Base-by-base conservation (phyloP, 139 green algal genomes). In the Coelastrella sp. region DNA sequence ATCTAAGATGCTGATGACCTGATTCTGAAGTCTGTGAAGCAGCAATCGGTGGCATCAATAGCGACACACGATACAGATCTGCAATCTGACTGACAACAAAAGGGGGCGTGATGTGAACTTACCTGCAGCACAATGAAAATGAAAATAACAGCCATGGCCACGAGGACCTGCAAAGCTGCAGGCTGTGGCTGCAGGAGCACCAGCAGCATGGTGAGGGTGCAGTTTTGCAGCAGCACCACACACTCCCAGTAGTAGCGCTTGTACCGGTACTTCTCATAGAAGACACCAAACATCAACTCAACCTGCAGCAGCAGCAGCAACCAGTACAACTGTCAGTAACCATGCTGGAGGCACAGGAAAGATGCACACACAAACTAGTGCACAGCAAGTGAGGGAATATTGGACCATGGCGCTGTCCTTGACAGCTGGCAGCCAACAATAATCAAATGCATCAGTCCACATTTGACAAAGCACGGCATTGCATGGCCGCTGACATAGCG, bases 191-290 rank as follows among this genome's bases (percentile, higher is more conserved):
- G 78, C 22, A 84, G 19, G 20, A 84, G 17, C 78, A 84, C 78
- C 78, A 70, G 65, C 81, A 87, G 81, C 81, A 87, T 49, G 7
- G 81, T 75, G 22, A 87, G 25, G n/a, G 49, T 9, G 7, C 57
- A 66, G 22, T 81, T 81, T 35, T 89, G n/a, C 65, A 89, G 65
- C 84, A 89, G 65, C 68, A 89, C 22, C 60, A 87, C 60, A 12
- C 60, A 65, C 82, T 87, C 82, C 59, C 60, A 87, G 82, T 78
- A 87, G 82, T 87, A 87, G 82, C 49, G 78, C 7, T 17, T 49
- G 59, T 14, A 12, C 7, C 20, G 57, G 60, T 87, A 87, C 35
- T 65, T 76, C 49, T 87, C 82, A 58, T 87, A 87, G 20, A 87
- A 8, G 14, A 78, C 58, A 57, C 84, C 84, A 73, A 65, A 89